Base-by-base conservation (phyloP, 352 stramenopile genomes). In the Pythium inflatum region DNA sequence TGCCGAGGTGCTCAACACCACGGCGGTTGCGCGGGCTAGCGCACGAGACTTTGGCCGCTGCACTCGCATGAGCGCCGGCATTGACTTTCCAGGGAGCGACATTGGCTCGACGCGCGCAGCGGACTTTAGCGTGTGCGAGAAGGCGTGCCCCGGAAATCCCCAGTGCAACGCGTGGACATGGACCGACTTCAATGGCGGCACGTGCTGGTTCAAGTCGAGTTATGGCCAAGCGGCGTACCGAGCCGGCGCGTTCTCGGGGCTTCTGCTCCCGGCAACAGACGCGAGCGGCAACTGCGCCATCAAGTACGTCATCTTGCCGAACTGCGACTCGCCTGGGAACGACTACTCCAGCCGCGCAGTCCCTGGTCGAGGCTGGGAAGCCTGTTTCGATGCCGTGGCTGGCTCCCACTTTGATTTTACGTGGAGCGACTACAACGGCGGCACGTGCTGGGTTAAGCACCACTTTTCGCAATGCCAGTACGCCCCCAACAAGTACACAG, bases 151-250 rank as follows among this genome's bases (percentile, higher is more conserved):
- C 20, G 20, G 16, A 30, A 43, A 43, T 43, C 20, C 27, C 9
- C 3, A 12, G 20, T 55, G 48, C 27, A n/a, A 55, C 5, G 48
- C 27, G 22, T 31, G 6, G 20, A 53, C 75, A 0, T 90, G 80
- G 80, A 85, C 57, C 14, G 75, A 77, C 56, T 76, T 75, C 70
- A 83, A 82, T 28, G 64, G 69, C 24, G 81, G 81, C 7, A 88
- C 77, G 13, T 88, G 81, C 57, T 89, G 74, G 70, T 66, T 88
- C 24, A 89, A 91, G 63, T 55, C 34, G 16, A 9, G 36, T 16
- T 43, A 43, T 16, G 36, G 36, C 36, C 9, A 9, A 43, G 36
- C 36, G 16, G 36, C 16, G 9, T 43, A 43, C 36, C 16, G 9
- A 43, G 36, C 36, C 36, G 36, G 16, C 16, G 36, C 16, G 36